Evolutionary conservation across 176 grass and related monocot genomes (phyloP).

Genomic region (Eleusine indica): DNA sequence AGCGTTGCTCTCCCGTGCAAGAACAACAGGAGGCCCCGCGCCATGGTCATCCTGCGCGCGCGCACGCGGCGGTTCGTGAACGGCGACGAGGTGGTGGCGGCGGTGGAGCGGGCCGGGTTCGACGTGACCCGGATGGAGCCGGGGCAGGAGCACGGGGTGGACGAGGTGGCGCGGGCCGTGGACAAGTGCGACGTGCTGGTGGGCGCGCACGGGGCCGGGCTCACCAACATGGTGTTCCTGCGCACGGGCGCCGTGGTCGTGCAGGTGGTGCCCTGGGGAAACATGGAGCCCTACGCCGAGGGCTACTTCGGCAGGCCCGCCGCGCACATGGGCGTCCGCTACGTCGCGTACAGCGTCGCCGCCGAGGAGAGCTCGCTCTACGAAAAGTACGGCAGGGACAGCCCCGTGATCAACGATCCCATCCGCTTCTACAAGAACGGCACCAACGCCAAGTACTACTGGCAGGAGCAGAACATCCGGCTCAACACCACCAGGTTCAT

Average conservation of each 20-base stretch:
- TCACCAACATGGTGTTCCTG: slow-evolving; percentile 41
- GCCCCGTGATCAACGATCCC: slow-evolving; percentile 37
- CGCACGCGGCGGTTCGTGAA: slow-evolving; percentile 33
- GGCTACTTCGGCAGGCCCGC: slow-evolving; percentile 36
- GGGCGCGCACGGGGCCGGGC: slow-evolving; percentile 34
- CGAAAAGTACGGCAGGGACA: slow-evolving; percentile 17
- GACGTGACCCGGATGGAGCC: slow-evolving; percentile 16
- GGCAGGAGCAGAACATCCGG: slow-evolving; percentile 35
- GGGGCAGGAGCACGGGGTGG: neutral
- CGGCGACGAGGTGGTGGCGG: neutral
- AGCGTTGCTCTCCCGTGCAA: neutral
- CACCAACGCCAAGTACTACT: slow-evolving; percentile 26
- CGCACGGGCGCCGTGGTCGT: slow-evolving; percentile 24
- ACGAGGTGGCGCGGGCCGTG: slow-evolving; percentile 11
- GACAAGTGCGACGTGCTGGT: slow-evolving; percentile 26
- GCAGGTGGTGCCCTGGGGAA: neutral
- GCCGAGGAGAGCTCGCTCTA: slow-evolving; percentile 51
- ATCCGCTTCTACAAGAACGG: slow-evolving; percentile 24
- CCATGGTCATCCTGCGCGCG: slow-evolving; percentile 26
- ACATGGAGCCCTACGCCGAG: slow-evolving; percentile 32
- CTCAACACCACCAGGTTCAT: slow-evolving; percentile 38
- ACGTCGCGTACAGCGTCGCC: slow-evolving; percentile 35
- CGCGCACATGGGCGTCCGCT: slow-evolving; percentile 32
- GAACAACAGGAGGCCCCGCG: neutral
- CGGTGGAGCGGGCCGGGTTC: slow-evolving; percentile 23